Evolutionary conservation across 2,329 filamentous ascomycete species (phyloP), one percentile per base, ranked within the genome.

Genomic region (Aciculosporium take): DNA sequence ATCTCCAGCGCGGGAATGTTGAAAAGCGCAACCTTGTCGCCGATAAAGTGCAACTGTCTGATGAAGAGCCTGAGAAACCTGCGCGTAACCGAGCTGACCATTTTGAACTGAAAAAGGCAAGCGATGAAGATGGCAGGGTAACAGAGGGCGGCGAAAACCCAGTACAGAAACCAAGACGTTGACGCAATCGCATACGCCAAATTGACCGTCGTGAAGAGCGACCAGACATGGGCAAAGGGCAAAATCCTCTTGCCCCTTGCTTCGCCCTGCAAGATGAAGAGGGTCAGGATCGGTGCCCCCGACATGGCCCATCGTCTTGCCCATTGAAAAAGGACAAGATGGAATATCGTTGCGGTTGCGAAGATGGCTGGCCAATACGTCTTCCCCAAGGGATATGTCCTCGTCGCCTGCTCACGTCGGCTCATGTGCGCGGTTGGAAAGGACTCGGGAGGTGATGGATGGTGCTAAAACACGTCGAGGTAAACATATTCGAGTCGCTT

Each of bases 161-260:
- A 35, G 33, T 44, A 44, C 18, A 44, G 33, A 13, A 44, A 37
- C 42, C 42, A 44, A 13, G 42, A 44, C 5, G 37, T 44, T 5
- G 42, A 44, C 8, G 42, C 42, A 6, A 44, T n/a, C 13, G 42
- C 42, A 13, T 44, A 44, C 1, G 23, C 23, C 27, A 44, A 7
- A 17, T 44, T 44, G 10, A 44, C 15, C 6, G 42, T 44, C 27
- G 37, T 29, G 29, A 40, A 40, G 10, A 44, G 37, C 9, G 37
- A 20, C 42, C 42, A 44, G 7, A 40, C 37, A 15, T 44, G 42
- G 12, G 28, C 32, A 10, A 37, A 40, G 1, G 42, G 37, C 23
- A 40, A 12, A 23, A 44, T 40, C 4, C 42, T 34, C 8, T 20
- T 24, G 2, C 37, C 42, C 3, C 24, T 32, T 3, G 42, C 37